phyloP scores from a whole-genome alignment of 495 filamentous ascomycete genomes.

The Elasticomyces elasticus region DNA sequence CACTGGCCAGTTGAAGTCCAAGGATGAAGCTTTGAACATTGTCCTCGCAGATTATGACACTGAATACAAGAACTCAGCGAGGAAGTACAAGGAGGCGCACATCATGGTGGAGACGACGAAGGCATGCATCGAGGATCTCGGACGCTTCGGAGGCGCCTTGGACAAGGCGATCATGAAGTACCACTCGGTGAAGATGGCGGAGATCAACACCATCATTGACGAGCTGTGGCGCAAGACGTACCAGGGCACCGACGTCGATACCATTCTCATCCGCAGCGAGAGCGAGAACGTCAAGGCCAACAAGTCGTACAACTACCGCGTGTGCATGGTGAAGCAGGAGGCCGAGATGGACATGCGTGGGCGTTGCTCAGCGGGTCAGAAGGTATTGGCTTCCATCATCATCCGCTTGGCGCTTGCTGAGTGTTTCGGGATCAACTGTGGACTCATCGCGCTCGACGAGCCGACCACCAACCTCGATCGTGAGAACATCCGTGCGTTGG shows the following conservation, averaged over 20 bases:
- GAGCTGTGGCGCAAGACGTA: slow-evolving; percentile 97
- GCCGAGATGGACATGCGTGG: slow-evolving; percentile 99
- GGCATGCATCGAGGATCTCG: slow-evolving; percentile 82
- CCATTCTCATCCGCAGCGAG: slow-evolving; percentile 87
- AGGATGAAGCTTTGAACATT: slow-evolving; percentile 64
- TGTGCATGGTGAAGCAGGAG: slow-evolving; percentile 95
- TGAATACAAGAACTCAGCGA: slow-evolving; percentile 75
- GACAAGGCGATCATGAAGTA: slow-evolving; percentile 96
- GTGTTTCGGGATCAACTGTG: slow-evolving; percentile 93
- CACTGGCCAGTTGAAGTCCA: slow-evolving; percentile 63
- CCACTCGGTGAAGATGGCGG: slow-evolving; percentile 93
- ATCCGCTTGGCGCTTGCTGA: slow-evolving; percentile 94
- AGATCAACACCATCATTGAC: slow-evolving; percentile 89
- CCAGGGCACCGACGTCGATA: slow-evolving; percentile 94
- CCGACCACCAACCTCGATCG: slow-evolving; percentile 94
- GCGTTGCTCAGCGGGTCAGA: slow-evolving; percentile 91
- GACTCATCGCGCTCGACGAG: slow-evolving; percentile 93
- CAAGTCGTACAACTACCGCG: slow-evolving; percentile 90
- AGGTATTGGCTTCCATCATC: slow-evolving; percentile 93
- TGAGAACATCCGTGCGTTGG: slow-evolving; percentile 86
- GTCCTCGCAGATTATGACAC: slow-evolving; percentile 68
- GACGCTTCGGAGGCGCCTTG: slow-evolving; percentile 65
- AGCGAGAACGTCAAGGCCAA: slow-evolving; percentile 65
- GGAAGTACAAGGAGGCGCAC: slow-evolving; percentile 75
- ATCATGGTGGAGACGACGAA: slow-evolving; percentile 90